Conservation (phyloP, 495 filamentous ascomycete genomes). For the Apodospora peruviana region DNA sequence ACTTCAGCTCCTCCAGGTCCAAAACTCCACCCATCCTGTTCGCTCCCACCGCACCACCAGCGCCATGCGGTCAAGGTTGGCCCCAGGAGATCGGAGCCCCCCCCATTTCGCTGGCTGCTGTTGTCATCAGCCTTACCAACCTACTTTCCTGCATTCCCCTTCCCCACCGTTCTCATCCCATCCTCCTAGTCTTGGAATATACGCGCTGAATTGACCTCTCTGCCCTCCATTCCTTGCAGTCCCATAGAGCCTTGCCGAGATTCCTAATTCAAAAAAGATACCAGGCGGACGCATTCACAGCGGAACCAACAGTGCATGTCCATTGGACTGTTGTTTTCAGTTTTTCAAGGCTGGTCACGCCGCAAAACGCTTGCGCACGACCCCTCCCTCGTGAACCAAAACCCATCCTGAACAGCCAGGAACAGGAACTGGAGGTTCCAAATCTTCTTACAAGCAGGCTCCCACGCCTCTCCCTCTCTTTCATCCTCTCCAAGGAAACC, state of each 20-base stretch:
- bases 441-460: conserved; percentile 4
- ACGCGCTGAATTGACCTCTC: conserved; percentile 13
- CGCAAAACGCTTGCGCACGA: not conserved
- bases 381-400: not conserved
- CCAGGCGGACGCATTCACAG: not conserved
- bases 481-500: not conserved
- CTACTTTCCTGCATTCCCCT: conserved; percentile 3
- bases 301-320: too few species aligned
- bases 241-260: conserved; percentile 1
- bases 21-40: too few species aligned
- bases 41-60: too few species aligned
- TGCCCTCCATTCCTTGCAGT: conserved; percentile 1
- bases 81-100: conserved; percentile 9
- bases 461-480: not conserved
- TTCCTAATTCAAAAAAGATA: not conserved
- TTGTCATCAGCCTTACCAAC: conserved; percentile 29
- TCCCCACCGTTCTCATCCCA: conserved; percentile 13
- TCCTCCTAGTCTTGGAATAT: conserved; percentile 4
- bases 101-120: conserved; percentile 8
- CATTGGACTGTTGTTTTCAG: too few species aligned
- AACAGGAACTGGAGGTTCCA: not conserved
- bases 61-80: conserved; percentile 1
- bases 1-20: too few species aligned
- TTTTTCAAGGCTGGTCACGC: not conserved
- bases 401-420: too few species aligned